These are phyloP conservation scores for Dendrocalamus latiflorus DNA, from an alignment of 202 grass and related monocot species.

Conservation along the genomic window DNA sequence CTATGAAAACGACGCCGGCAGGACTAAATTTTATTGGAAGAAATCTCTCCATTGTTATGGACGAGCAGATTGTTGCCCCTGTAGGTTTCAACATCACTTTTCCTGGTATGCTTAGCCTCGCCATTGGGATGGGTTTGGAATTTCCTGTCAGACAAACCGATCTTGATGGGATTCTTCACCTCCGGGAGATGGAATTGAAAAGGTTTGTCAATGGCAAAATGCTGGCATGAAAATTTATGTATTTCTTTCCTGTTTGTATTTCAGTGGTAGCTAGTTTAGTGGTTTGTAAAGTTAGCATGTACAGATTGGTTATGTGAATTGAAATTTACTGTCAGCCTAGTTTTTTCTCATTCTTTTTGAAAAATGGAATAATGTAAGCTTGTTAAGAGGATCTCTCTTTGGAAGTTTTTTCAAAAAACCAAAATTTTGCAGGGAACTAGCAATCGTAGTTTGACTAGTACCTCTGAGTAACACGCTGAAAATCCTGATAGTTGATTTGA, in stretches of 20 bases:
- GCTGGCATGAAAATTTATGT: too few relatives aligned
- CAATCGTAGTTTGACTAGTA: neutral
- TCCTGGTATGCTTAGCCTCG: slow-evolving; percentile 52
- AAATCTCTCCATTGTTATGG: slow-evolving; percentile 49
- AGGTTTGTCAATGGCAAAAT: slow-evolving; percentile 52
- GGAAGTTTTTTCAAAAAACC: too few relatives aligned
- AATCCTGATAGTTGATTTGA: slow-evolving; percentile 11
- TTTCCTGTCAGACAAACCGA: slow-evolving; percentile 41
- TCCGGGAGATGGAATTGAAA: slow-evolving; percentile 50
- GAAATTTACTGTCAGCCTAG: too few relatives aligned
- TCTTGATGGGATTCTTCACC: slow-evolving; percentile 31
- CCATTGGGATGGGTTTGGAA: slow-evolving; percentile 45
- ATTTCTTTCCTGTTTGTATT: too few relatives aligned
- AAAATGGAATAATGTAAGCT: too few relatives aligned
- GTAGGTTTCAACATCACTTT: slow-evolving; percentile 74
- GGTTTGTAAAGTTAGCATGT: too few relatives aligned
- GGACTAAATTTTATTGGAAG: slow-evolving; percentile 57
- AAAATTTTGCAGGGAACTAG: too few relatives aligned
- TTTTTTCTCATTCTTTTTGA: too few relatives aligned
- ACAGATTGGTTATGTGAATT: too few relatives aligned
- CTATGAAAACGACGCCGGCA: neutral
- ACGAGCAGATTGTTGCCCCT: slow-evolving; percentile 49
- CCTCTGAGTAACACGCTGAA: neutral
- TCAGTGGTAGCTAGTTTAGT: rapidly evolving
- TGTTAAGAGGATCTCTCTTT: too few relatives aligned